Percentiles rank a stretch among this genome's conserved stretches.
These are phyloP conservation scores for Suillus alpinus DNA, from an alignment of 768 basidiomycete species.

Conservation along the genomic window DNA sequence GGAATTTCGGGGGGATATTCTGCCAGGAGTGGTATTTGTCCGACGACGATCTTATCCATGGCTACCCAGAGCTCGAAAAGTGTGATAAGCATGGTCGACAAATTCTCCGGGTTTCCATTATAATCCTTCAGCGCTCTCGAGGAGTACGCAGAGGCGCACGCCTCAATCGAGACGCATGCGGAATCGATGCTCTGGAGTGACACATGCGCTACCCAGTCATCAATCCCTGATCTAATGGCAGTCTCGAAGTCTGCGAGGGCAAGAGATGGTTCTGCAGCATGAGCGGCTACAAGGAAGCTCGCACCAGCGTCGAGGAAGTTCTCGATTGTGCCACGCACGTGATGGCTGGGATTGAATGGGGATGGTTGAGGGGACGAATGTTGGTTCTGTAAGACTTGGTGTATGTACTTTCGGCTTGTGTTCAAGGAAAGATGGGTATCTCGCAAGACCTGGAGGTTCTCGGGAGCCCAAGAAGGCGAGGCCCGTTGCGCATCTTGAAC, in stretches of 20 bases:
- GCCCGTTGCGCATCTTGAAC: slow-evolving; percentile 27
- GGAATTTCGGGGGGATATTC: slow-evolving; percentile 36
- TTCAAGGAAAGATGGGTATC: slow-evolving; percentile 35
- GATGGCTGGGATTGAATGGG: slow-evolving; percentile 5
- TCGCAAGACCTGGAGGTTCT: slow-evolving; percentile 20
- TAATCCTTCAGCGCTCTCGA: slow-evolving; percentile 26
- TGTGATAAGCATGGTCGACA: slow-evolving; percentile 43
- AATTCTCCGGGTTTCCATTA: slow-evolving; percentile 33
- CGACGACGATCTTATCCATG: slow-evolving; percentile 25
- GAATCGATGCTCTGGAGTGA: background rate
- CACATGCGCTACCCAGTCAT: slow-evolving; percentile 31
- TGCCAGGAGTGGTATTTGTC: slow-evolving; percentile 23
- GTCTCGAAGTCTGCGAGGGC: slow-evolving; percentile 32
- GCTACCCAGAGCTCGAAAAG: slow-evolving; percentile 37
- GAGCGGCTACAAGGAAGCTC: slow-evolving; percentile 10
- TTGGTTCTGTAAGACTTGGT: slow-evolving; percentile 10
- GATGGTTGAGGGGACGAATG: background rate
- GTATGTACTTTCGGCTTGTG: slow-evolving; percentile 28
- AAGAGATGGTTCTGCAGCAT: slow-evolving; percentile 13
- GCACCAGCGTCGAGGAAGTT: slow-evolving; percentile 17
- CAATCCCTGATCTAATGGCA: slow-evolving; percentile 29
- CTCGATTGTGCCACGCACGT: slow-evolving; percentile 11
- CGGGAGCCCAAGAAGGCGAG: slow-evolving; percentile 31
- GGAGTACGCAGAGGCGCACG: slow-evolving; percentile 27
- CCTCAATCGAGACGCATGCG: slow-evolving; percentile 20